Evolutionary conservation across 1,284 basidiomycete species (phyloP).

Genomic region (Chalciporus piperatoides): DNA sequence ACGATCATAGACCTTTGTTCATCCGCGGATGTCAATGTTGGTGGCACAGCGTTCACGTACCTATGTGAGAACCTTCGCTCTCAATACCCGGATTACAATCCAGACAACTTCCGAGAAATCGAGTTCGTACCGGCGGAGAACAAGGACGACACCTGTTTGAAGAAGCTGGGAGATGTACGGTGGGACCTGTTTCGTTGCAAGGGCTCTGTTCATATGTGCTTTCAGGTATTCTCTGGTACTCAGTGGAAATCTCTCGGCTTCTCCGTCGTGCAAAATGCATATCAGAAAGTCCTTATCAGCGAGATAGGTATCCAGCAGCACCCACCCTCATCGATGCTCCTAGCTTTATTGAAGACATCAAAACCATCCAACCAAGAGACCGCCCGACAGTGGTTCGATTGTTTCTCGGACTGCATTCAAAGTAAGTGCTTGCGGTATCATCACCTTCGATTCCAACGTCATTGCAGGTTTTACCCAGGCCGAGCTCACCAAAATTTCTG

Average conservation of each 20-base stretch:
- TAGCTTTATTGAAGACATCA: conserved; percentile 55
- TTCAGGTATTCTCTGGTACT: conserved; percentile 65
- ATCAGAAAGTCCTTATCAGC: conserved; percentile 44
- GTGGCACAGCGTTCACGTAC: conserved; percentile 65
- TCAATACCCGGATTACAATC: conserved; percentile 62
- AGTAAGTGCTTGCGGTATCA: too few species aligned
- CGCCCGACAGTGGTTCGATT: conserved; percentile 63
- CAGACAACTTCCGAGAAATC: conserved; percentile 46
- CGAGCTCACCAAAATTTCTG: not conserved
- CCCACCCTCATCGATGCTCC: conserved; percentile 61
- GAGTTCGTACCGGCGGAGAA: conserved; percentile 76
- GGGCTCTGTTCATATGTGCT: not conserved
- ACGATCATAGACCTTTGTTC: conserved; percentile 67
- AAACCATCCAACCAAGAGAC: conserved; percentile 54
- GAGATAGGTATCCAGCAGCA: conserved; percentile 74
- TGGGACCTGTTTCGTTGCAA: not conserved
- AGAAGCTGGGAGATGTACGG: conserved; percentile 65
- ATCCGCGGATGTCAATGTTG: conserved; percentile 41
- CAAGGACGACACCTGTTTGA: conserved; percentile 43
- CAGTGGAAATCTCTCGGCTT: conserved; percentile 76
- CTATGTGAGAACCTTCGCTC: conserved; percentile 63
- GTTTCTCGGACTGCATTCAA: too few species aligned
- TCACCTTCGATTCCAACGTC: too few species aligned
- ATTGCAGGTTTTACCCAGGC: not conserved
- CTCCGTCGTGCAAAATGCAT: conserved; percentile 49